phyloP scores from a whole-genome alignment of 208 protist species.

The Phytomonas serpens region DNA sequence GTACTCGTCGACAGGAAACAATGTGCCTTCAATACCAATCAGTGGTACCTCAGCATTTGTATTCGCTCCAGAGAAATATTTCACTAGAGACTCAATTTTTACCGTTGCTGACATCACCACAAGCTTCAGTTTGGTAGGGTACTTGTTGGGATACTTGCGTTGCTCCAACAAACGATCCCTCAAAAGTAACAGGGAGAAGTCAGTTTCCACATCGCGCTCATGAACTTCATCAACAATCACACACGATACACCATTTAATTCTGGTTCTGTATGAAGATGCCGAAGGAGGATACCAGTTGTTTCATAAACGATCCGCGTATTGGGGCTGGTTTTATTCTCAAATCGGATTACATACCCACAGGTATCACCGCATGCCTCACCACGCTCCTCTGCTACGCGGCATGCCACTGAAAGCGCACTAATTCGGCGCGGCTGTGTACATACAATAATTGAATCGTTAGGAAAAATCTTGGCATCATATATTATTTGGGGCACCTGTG shows the following conservation, averaged over 20 bases:
- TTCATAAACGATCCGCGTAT: conserved; percentile 96
- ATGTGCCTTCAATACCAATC: conserved; percentile 78
- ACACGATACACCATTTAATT: conserved; percentile 73
- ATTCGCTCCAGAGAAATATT: conserved; percentile 53
- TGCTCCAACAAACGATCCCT: conserved; percentile 53
- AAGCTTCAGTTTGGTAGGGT: conserved; percentile 83
- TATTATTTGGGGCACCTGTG: conserved; percentile 88
- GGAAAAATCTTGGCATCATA: conserved; percentile 59
- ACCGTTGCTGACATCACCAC: conserved; percentile 96
- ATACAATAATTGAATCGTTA: conserved; percentile 53
- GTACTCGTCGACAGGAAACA: conserved; percentile 77
- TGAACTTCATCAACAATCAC: conserved; percentile 87
- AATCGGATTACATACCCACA: conserved; percentile 90
- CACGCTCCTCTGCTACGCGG: conserved; percentile 82
- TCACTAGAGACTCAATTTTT: conserved; percentile 59
- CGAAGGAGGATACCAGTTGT: conserved; percentile 97
- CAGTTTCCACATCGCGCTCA: conserved; percentile 79
- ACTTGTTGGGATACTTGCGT: conserved; percentile 28
- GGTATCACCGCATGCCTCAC: conserved; percentile 70
- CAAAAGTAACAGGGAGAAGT: conserved; percentile 75
- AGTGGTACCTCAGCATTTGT: conserved; percentile 17
- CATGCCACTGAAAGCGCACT: conserved; percentile 86
- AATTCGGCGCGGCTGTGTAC: conserved; percentile 88
- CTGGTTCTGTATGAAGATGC: conserved; percentile 92
- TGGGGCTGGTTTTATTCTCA: conserved; percentile 59